Evolutionary conservation across 73 alveolate genomes (phyloP).

Genomic region (Effrenium voratum): DNA sequence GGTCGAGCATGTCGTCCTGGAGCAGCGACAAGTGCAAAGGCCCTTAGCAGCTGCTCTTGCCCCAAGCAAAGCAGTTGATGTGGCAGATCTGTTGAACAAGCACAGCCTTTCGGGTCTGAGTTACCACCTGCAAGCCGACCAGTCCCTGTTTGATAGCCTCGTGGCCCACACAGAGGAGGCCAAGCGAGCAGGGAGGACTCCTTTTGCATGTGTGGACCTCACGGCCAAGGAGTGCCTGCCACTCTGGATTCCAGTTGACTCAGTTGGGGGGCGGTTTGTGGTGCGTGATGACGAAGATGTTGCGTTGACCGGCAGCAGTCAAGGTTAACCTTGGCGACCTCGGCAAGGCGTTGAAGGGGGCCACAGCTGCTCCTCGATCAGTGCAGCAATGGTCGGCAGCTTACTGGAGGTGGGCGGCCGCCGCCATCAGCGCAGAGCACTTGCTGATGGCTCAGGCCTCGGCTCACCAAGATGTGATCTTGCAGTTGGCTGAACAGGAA

Average conservation of each 20-base stretch:
- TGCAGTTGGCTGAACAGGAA: conserved; percentile 61
- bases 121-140: conserved; percentile 53
- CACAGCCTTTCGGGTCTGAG: background rate
- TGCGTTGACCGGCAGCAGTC: conserved; percentile 19
- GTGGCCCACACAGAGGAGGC: conserved; percentile 61
- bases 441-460: background rate
- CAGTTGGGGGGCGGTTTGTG: conserved; percentile 48
- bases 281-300: conserved; percentile 35
- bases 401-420: conserved; percentile 31
- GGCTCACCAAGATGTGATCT: conserved; percentile 4
- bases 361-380: conserved; percentile 21
- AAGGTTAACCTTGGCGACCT: conserved; percentile 26
- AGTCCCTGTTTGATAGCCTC: conserved; percentile 39
- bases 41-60: conserved; percentile 32
- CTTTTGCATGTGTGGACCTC: conserved; percentile 26
- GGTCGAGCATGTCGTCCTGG: background rate
- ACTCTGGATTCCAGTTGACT: conserved; percentile 45
- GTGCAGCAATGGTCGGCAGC: conserved; percentile 68
- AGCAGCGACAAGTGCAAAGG: background rate
- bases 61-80: conserved; percentile 18
- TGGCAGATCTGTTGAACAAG: conserved; percentile 18
- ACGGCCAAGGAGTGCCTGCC: conserved; percentile 63
- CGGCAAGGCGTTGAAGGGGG: conserved; percentile 24
- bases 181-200: background rate
- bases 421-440: conserved; percentile 51